Percentiles rank a stretch among this genome's conserved stretches.
phyloP scores from a whole-genome alignment of 352 stramenopile species.

The Phytophthora vignae region DNA sequence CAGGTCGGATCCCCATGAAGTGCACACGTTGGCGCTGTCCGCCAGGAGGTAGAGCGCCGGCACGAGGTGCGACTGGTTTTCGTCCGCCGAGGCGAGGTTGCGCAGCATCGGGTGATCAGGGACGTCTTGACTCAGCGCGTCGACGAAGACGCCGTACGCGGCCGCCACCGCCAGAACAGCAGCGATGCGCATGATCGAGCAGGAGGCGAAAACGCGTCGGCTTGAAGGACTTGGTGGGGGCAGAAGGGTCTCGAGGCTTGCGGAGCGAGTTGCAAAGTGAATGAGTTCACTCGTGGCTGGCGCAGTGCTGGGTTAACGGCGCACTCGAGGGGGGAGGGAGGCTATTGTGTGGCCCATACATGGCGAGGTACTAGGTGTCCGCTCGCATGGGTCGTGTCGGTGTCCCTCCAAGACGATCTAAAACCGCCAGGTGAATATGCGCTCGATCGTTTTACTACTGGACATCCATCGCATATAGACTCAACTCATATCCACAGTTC shows the following conservation, averaged over 20 bases:
- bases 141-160: conserved; percentile 7
- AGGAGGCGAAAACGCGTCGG: too few species aligned
- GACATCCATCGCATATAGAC: too few species aligned
- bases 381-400: too few species aligned
- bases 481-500: too few species aligned
- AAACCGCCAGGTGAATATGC: too few species aligned
- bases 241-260: conserved; percentile 8
- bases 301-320: too few species aligned
- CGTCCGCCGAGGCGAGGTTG: background rate
- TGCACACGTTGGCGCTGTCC: conserved; percentile 7
- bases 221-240: fast-evolving
- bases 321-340: too few species aligned
- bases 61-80: conserved; percentile 3
- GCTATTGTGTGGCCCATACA: too few species aligned
- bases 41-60: background rate
- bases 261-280: conserved; percentile 9
- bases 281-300: background rate
- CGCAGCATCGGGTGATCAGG: conserved; percentile 5
- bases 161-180: conserved; percentile 20
- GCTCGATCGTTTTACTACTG: too few species aligned
- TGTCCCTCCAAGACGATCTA: too few species aligned
- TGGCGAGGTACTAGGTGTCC: too few species aligned
- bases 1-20: background rate
- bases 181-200: conserved; percentile 24
- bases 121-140: conserved; percentile 13